These are phyloP conservation scores for Candida broadrunensis DNA, from an alignment of 805 yeast genomes.

Conservation along the genomic window DNA sequence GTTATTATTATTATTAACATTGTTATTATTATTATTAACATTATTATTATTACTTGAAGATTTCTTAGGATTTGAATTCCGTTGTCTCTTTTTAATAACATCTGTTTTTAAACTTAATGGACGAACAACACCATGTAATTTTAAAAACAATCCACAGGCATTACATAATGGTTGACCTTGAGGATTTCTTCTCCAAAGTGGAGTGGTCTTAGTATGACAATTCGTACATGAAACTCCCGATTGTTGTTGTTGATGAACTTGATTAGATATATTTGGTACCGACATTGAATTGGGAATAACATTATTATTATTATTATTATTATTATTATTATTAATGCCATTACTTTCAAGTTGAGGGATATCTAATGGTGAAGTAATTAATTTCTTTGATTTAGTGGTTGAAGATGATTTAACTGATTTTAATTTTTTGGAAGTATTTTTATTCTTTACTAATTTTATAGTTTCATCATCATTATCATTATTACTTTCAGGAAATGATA, in stretches of 20 bases:
- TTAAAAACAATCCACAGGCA: constrained; percentile 92
- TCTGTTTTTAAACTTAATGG: constrained; percentile 90
- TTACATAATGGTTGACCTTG: constrained; percentile 92
- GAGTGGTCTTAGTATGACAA: constrained; percentile 90
- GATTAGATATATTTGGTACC: background rate
- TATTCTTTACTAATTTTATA: background rate
- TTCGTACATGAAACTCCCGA: constrained; percentile 61
- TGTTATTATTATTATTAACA: constrained; percentile 43
- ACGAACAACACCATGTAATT: constrained; percentile 91
- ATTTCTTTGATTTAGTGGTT: background rate
- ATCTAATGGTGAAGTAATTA: background rate
- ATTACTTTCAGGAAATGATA: background rate
- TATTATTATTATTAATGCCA: background rate
- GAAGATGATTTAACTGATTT: constrained; percentile 1
- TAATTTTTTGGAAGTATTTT: constrained; percentile 4
- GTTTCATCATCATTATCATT: too few relatives aligned
- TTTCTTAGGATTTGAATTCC: constrained; percentile 31
- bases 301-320: background rate
- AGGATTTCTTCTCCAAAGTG: constrained; percentile 91
- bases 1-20: too few relatives aligned
- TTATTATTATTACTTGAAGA: constrained; percentile 5
- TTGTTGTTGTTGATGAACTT: background rate
- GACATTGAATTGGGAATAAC: background rate
- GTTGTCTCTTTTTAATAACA: constrained; percentile 86
- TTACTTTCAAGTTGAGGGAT: too few relatives aligned